Evolutionary conservation across 2,329 filamentous ascomycete genomes (phyloP).

Genomic region (Ceratocystis destructans): DNA sequence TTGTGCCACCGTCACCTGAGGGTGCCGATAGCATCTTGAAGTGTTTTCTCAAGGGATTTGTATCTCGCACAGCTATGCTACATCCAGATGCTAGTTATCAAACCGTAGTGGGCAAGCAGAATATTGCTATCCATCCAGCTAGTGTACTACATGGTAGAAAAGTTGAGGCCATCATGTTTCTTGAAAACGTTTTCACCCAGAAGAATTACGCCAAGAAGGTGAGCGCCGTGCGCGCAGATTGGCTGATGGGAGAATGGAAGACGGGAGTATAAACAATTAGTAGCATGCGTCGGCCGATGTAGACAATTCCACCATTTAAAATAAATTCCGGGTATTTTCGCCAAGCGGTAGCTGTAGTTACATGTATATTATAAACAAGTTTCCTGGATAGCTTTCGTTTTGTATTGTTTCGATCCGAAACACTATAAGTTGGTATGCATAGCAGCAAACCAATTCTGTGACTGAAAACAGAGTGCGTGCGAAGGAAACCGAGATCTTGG

Average conservation of each 20-base stretch:
- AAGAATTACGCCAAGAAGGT: slow-evolving; percentile 56
- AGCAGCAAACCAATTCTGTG: neutral
- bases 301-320: no score
- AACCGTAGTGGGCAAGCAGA: slow-evolving; percentile 45
- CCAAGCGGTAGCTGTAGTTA: neutral
- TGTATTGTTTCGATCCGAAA: neutral
- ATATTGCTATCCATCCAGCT: slow-evolving; percentile 48
- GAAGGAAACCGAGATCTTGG: neutral
- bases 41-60: slow-evolving; percentile 50
- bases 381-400: neutral
- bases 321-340: no score
- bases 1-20: slow-evolving; percentile 41
- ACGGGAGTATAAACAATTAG: slow-evolving; percentile 8
- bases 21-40: slow-evolving; percentile 41
- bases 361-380: neutral
- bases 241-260: slow-evolving; percentile 41
- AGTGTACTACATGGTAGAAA: slow-evolving; percentile 50
- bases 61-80: slow-evolving; percentile 45
- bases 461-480: neutral
- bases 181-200: slow-evolving; percentile 52
- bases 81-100: slow-evolving; percentile 48
- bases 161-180: slow-evolving; percentile 53
- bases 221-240: slow-evolving; percentile 44
- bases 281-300: neutral
- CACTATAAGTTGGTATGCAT: neutral